phyloP scores from a whole-genome alignment of 192 early-diverging fungal genomes.

The Diversispora eburnea region DNA sequence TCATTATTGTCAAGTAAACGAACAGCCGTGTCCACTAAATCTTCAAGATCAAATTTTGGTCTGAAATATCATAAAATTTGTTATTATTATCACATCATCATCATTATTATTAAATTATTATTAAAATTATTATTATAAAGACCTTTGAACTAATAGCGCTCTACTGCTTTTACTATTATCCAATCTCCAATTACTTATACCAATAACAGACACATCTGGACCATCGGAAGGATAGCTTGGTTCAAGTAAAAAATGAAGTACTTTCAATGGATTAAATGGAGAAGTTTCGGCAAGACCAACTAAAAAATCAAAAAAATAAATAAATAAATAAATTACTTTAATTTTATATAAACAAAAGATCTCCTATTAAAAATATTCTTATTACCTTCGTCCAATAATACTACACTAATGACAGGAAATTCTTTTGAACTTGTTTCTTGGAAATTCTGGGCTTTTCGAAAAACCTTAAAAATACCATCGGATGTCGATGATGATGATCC shows the following conservation, averaged over 20 bases:
- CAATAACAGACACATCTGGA: conserved; percentile 20
- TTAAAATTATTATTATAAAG: background rate
- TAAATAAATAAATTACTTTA: no score
- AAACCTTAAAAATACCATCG: conserved; percentile 29
- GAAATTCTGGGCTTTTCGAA: conserved; percentile 23
- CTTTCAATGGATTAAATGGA: conserved; percentile 29
- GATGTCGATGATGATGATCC: conserved; percentile 30
- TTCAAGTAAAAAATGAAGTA: conserved; percentile 26
- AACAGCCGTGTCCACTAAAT: conserved; percentile 5
- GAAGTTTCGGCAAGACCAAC: conserved; percentile 30
- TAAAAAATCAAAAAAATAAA: background rate
- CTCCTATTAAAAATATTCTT: background rate
- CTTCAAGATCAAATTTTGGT: conserved; percentile 12
- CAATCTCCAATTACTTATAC: conserved; percentile 32
- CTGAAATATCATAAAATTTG: background rate
- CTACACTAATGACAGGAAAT: conserved; percentile 18
- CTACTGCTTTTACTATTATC: conserved; percentile 29
- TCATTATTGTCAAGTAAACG: background rate
- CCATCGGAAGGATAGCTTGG: conserved; percentile 24
- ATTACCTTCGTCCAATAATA: conserved; percentile 26
- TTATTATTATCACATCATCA: background rate
- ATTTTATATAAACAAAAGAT: background rate
- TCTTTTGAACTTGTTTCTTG: conserved; percentile 19
- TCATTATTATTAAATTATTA: background rate
- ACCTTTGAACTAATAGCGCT: conserved; percentile 21